phyloP scores from a whole-genome alignment of 441 rosid species.

The Euphorbia schlechtendalii region DNA sequence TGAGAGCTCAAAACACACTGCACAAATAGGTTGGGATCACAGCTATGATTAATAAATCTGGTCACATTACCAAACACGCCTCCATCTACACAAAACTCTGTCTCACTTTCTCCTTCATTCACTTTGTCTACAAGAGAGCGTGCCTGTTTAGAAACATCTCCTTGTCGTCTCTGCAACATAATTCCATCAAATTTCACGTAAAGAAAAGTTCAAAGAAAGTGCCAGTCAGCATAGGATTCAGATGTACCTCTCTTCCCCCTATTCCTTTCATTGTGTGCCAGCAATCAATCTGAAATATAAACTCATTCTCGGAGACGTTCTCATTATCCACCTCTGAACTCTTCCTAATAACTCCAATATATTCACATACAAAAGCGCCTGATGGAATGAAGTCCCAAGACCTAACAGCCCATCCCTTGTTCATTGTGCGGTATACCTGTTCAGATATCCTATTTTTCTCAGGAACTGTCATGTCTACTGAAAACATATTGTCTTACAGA shows the following conservation, averaged over 20 bases:
- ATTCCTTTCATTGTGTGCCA: slow-evolving; percentile 49
- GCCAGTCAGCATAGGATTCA: slow-evolving; percentile 5
- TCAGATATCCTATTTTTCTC: slow-evolving; percentile 2
- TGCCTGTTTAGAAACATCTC: slow-evolving; percentile 22
- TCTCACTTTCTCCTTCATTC: slow-evolving; percentile 21
- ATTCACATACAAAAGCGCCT: slow-evolving; percentile 53
- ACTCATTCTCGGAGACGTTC: slow-evolving; percentile 39
- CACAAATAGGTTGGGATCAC: slow-evolving; percentile 44
- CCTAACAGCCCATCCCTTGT: slow-evolving; percentile 65
- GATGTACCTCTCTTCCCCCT: slow-evolving; percentile 47
- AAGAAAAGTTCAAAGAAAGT: neutral
- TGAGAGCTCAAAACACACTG: slow-evolving; percentile 43
- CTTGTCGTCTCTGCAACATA: slow-evolving; percentile 32
- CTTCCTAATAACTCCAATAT: slow-evolving; percentile 40
- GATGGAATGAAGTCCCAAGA: slow-evolving; percentile 54
- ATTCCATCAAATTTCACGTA: slow-evolving; percentile 2
- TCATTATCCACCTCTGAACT: slow-evolving; percentile 40
- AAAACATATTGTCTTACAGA: slow-evolving; percentile 1
- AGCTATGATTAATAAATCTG: slow-evolving; percentile 45
- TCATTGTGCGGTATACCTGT: slow-evolving; percentile 42
- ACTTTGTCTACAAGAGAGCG: slow-evolving; percentile 11
- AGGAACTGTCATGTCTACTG: neutral
- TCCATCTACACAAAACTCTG: slow-evolving; percentile 45
- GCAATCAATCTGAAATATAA: slow-evolving; percentile 57
- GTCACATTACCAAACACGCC: slow-evolving; percentile 35